Evolutionary conservation across 2,329 filamentous ascomycete genomes (phyloP), one percentile per base, ranked within the genome.

Genomic region (Ceratocystiopsis sp.): DNA sequence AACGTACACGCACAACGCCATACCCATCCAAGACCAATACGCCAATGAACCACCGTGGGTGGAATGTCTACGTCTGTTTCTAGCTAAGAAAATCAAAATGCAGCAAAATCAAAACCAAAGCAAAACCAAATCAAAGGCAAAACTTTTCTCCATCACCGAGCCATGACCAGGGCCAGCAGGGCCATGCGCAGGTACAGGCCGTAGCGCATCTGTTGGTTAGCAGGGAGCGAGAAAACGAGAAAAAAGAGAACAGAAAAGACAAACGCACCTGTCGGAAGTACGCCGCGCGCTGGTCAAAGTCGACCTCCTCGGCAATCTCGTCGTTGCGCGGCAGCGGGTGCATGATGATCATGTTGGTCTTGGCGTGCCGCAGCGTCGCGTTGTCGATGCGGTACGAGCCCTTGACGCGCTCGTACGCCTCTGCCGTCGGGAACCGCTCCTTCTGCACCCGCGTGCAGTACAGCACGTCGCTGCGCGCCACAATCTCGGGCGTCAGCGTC

Each of bases 141-240:
- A 49, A 42, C 36, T 40, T 46, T 46, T 46, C 34, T 35, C 35
- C 37, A 44, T 55, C 43, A 61, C 45, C 51, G 54, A 19, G 66
- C 78, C 82, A 98, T 81, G 61, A 96, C 84, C 61, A 96, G 69
- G 52, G 91, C 91, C 61, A 98, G 71, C 65, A 98, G 66, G 53
- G 91, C 91, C 91, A 98, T 98, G 60, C 91, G 82, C 63, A 84
- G 93, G 71, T 95, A 96, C 55, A 98, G 75, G 54, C 91, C 91
- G 65, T 96, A 95, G 65, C 81, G 78, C 89, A 95, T 95, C 87
- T 95, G 56, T 18, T 25, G 11, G 44, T 48, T 35, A 44, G 41
- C 38, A 29, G 25, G 6, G 10, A 7, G 10, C n/a, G n/a, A n/a
- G n/a, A n/a, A 29, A 11, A 7, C 6, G 2, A 29, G 5, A 29